Base-by-base conservation (phyloP, 163 green algal species). In the Scenedesmus sp. region DNA sequence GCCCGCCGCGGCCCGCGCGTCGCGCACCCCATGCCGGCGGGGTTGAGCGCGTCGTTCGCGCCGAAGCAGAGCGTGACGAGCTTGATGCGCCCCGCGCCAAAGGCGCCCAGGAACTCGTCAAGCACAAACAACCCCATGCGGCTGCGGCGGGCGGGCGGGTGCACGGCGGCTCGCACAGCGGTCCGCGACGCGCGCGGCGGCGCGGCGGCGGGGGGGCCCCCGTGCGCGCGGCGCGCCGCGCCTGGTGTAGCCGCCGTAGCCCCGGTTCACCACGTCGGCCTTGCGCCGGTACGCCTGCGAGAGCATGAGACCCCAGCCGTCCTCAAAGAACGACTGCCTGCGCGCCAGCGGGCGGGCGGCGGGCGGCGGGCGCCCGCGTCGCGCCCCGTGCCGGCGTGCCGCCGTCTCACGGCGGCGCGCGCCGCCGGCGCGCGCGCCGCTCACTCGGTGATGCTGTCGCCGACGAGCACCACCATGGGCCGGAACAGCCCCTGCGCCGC, bases 11-110 rank as follows among this genome's bases (percentile, higher is more conserved):
- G n/a, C n/a, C n/a, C n/a, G n/a, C n/a, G n/a, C n/a, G n/a, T n/a
- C n/a, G n/a, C n/a, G n/a, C n/a, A n/a, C n/a, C n/a, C n/a, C n/a
- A n/a, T n/a, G n/a, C n/a, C n/a, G n/a, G n/a, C n/a, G n/a, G n/a
- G n/a, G n/a, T n/a, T n/a, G n/a, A n/a, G 86, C 10, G 92, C 91
- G 65, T 97, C 93, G 63, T 97, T 97, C 64, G 93, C 91, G 39
- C 93, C 93, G 60, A 96, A 93, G 42, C 91, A 96, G 2, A 97
- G 28, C 6, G 88, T 94, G 18, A 85, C 85, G 6, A 97, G 79
- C 22, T 72, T 76, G 13, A 75, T 53, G n/a, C 42, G 48, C 7
- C 17, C 14, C 22, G 47, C 48, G 22, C 31, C 50, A 24, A 75
- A 76, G 48, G 34, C 26, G 65, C 51, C 56, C 9, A 78, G 3